A percentile compares a stretch with the other conserved stretches of the same genome.
Conservation (phyloP, 768 basidiomycete species). For the Kwoniella europaea region DNA sequence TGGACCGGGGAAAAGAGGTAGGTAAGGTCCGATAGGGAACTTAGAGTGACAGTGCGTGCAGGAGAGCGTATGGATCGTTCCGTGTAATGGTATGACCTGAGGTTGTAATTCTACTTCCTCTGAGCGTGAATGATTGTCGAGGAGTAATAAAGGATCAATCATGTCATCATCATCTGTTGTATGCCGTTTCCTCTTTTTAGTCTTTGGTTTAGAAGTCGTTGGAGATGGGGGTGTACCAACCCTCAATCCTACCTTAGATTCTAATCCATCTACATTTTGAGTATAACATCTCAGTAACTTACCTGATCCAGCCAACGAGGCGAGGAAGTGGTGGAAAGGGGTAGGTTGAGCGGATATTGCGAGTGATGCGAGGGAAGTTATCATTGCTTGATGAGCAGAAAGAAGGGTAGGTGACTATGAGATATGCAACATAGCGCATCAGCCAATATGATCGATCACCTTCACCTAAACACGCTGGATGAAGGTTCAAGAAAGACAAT, state of each 20-base stretch:
- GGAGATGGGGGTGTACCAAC: slow-evolving; percentile 72
- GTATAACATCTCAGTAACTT: slow-evolving; percentile 85
- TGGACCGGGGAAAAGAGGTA: slow-evolving; percentile 67
- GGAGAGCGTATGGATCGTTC: slow-evolving; percentile 76
- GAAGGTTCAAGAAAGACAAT: neutral
- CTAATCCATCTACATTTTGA: slow-evolving; percentile 91
- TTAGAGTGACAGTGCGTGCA: slow-evolving; percentile 80
- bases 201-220: neutral
- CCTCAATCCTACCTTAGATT: slow-evolving; percentile 80
- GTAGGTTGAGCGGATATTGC: slow-evolving; percentile 77
- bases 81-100: slow-evolving; percentile 86
- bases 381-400: slow-evolving; percentile 74
- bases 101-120: neutral
- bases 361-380: slow-evolving; percentile 76
- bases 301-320: slow-evolving; percentile 73
- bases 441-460: neutral
- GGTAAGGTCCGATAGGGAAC: slow-evolving; percentile 68
- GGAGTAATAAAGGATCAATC: slow-evolving; percentile 3
- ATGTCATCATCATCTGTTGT: neutral
- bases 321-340: slow-evolving; percentile 76
- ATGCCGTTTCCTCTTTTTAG: neutral
- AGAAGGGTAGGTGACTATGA: slow-evolving; percentile 63
- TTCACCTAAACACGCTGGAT: neutral
- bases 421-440: too few species aligned
- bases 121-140: neutral